phyloP scores from a whole-genome alignment of 2,329 filamentous ascomycete species.

The Neoascochyta sp. region DNA sequence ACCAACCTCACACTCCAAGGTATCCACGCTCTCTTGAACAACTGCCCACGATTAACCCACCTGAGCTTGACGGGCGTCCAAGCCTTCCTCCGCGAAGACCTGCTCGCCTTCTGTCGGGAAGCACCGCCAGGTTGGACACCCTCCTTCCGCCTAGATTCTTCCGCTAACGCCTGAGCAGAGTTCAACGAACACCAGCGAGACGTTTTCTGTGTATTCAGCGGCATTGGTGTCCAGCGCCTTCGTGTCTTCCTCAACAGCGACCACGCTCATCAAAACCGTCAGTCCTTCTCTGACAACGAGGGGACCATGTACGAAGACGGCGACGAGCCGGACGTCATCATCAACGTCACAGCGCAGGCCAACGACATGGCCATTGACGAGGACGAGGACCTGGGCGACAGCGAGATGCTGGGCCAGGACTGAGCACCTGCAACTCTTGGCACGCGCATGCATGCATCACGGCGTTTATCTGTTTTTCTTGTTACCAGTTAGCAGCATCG shows the following conservation, averaged over 20 bases:
- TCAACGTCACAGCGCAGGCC: slow-evolving; percentile 36
- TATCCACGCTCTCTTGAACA: slow-evolving; percentile 83
- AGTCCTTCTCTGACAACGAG: slow-evolving; percentile 19
- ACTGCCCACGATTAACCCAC: slow-evolving; percentile 88
- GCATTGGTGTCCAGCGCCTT: slow-evolving; percentile 72
- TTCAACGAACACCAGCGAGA: slow-evolving; percentile 94
- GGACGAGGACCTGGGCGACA: slow-evolving; percentile 46
- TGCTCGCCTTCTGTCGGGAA: slow-evolving; percentile 79
- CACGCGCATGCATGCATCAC: slow-evolving; percentile 14
- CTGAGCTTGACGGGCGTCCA: slow-evolving; percentile 90
- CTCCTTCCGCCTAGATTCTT: not conserved
- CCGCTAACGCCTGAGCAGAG: slow-evolving; percentile 51
- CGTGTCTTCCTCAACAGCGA: slow-evolving; percentile 70
- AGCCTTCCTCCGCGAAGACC: slow-evolving; percentile 80
- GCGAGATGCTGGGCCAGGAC: slow-evolving; percentile 42
- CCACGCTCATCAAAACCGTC: slow-evolving; percentile 15
- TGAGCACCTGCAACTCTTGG: too few relatives aligned
- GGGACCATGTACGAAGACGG: slow-evolving; percentile 31
- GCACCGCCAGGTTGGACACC: slow-evolving; percentile 64
- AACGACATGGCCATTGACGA: slow-evolving; percentile 41
- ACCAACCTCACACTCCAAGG: slow-evolving; percentile 76
- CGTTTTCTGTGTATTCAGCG: slow-evolving; percentile 97
- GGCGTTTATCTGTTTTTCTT: slow-evolving; percentile 9
- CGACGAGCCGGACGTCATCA: slow-evolving; percentile 34
- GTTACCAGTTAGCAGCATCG: not conserved